Percentiles rank a stretch among this genome's conserved stretches.
Evolutionary conservation across 2,329 filamentous ascomycete species (phyloP).

Genomic region (Mycogone perniciosa): DNA sequence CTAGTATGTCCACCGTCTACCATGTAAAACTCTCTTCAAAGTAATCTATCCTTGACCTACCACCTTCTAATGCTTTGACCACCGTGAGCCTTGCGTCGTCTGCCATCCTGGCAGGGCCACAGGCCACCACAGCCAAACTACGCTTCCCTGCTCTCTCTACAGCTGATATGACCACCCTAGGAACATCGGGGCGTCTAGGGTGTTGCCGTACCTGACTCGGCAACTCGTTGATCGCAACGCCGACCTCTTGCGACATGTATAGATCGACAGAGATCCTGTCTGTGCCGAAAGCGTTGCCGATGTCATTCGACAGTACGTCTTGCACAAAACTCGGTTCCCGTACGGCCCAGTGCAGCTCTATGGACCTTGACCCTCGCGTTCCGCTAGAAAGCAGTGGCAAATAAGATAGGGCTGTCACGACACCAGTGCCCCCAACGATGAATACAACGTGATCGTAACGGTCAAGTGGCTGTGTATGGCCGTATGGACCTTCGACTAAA

Average conservation of each 20-base stretch:
- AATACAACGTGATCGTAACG: conserved; percentile 36
- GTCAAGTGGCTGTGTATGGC: conserved; percentile 32
- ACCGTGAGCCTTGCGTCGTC: conserved; percentile 36
- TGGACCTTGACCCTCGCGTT: conserved; percentile 14
- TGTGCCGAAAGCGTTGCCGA: conserved; percentile 23
- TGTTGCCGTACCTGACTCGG: conserved; percentile 15
- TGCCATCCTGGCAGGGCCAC: conserved; percentile 39
- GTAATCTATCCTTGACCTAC: conserved; percentile 29
- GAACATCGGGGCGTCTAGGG: conserved; percentile 28
- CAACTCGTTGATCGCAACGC: conserved; percentile 12
- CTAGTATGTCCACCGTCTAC: conserved; percentile 18
- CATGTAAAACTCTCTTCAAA: conserved; percentile 40
- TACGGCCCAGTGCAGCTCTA: conserved; percentile 39
- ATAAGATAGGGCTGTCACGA: conserved; percentile 38
- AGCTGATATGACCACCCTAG: conserved; percentile 25
- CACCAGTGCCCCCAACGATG: conserved; percentile 39
- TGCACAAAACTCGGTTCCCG: conserved; percentile 33
- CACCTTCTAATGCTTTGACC: conserved; percentile 23
- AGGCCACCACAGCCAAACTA: conserved; percentile 36
- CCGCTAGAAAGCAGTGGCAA: conserved; percentile 22
- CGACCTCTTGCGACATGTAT: conserved; percentile 22
- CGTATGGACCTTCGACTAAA: conserved; percentile 41
- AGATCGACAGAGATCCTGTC: conserved; percentile 30
- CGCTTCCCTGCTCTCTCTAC: conserved; percentile 17
- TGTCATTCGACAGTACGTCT: conserved; percentile 29